Evolutionary conservation across 2,329 filamentous ascomycete species (phyloP), one percentile per base, ranked within the genome.

Genomic region (Bisporella sp.): DNA sequence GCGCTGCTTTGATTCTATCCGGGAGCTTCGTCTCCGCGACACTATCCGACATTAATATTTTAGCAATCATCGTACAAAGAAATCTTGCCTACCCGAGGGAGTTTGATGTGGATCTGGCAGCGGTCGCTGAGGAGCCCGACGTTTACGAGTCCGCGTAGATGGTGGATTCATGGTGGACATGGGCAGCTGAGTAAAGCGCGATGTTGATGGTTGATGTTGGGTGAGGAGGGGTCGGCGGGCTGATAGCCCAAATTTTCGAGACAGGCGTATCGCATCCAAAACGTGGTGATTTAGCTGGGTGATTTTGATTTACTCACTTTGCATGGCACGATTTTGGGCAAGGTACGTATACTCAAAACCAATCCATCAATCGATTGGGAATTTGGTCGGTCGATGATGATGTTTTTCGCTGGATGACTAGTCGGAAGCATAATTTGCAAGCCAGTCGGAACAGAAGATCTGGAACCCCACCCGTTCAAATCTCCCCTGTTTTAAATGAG

Each of bases 1-100:
- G 43, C 43, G 47, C 46, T 51, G 51, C 46, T 41, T 50, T 54
- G 41, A 48, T 53, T 53, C 8, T 45, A 57, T 43, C 33, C 48
- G 48, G 46, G 44, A 57, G 47, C 53, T 54, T 54, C 46, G 50
- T 53, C 51, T 54, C 29, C 47, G 51, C 44, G 43, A 44, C 40
- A 42, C 44, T 52, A 54, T 47, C 43, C 37, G 45, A 48, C 47
- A 35, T 55, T 33, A 51, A 53, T 51, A 49, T 49, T 41, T 53
- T 50, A 37, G 47, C 31, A 55, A 46, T 49, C 39, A 51, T 21
- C 3, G 21, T 30, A 48, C 32, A 53, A 44, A 50, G 50, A 37
- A 43, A 43, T 46, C 46, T 21, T 42, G 39, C 37, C 33, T 54
- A 51, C 52, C 49, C 49, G 49, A 52, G 46, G 39, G 39, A n/a